Percentiles rank a stretch among this genome's conserved stretches.
phyloP scores from a whole-genome alignment of 352 stramenopile species.

The Poterioochromonas sp. region DNA sequence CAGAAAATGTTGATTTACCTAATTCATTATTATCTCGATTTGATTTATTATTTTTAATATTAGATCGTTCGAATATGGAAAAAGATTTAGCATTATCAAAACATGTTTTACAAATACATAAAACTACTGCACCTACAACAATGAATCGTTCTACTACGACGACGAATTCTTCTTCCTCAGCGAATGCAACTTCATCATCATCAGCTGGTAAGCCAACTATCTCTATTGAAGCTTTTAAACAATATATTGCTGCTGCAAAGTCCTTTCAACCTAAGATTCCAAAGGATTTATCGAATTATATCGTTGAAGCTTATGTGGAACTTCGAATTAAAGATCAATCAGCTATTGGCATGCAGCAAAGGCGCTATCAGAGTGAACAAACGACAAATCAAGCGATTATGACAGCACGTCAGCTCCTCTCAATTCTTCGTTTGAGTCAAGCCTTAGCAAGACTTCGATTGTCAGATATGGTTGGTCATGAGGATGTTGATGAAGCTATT shows the following conservation, averaged over 20 bases:
- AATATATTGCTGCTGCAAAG: slow-evolving; percentile 16
- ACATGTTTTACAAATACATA: slow-evolving; percentile 84
- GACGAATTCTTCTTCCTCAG: no score
- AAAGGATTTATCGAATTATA: slow-evolving; percentile 85
- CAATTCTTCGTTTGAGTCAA: slow-evolving; percentile 89
- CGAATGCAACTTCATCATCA: no score
- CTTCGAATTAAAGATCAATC: slow-evolving; percentile 58
- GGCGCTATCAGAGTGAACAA: slow-evolving; percentile 51
- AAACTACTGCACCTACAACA: slow-evolving; percentile 58
- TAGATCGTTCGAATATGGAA: slow-evolving; percentile 68
- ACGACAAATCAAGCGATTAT: slow-evolving; percentile 87
- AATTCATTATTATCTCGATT: slow-evolving; percentile 98
- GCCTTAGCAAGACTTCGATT: slow-evolving; percentile 92
- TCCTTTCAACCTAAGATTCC: slow-evolving; percentile 77
- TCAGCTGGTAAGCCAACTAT: background rate
- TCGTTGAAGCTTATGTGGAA: slow-evolving; percentile 96
- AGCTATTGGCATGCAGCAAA: background rate
- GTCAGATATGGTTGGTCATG: slow-evolving; percentile 80
- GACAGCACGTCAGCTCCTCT: slow-evolving; percentile 95
- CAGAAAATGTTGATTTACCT: slow-evolving; percentile 97
- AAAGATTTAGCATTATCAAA: slow-evolving; percentile 76
- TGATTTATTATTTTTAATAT: slow-evolving; percentile 95
- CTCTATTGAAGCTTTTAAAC: slow-evolving; percentile 7
- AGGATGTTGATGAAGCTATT: slow-evolving; percentile 96
- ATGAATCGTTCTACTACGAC: no score